These are phyloP conservation scores for Hygrocybe punicea DNA, from an alignment of 768 basidiomycete genomes.

Conservation along the genomic window DNA sequence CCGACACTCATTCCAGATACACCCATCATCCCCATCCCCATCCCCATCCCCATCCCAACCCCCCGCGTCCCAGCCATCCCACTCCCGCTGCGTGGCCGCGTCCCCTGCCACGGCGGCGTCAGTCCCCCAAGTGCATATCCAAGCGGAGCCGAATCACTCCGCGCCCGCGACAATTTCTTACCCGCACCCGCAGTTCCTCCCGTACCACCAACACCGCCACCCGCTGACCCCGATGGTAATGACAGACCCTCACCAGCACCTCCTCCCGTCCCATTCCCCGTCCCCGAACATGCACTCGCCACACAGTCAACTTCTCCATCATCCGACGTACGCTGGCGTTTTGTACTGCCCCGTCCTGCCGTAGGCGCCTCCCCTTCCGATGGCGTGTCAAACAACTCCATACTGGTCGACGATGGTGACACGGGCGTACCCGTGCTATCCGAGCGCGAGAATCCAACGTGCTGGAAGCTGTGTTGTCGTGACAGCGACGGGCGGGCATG, in stretches of 20 bases:
- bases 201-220: not conserved
- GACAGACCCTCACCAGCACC: not conserved
- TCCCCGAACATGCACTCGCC: constrained; percentile 12
- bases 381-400: constrained; percentile 46
- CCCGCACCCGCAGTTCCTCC: constrained; percentile 12
- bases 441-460: constrained; percentile 40
- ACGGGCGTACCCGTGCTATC: constrained; percentile 40
- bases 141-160: constrained; percentile 67
- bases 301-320: constrained; percentile 26
- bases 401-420: constrained; percentile 40
- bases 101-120: constrained; percentile 20
- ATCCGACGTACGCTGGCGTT: constrained; percentile 54
- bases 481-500: constrained; percentile 44
- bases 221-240: not conserved
- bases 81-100: constrained; percentile 50
- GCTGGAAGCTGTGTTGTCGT: constrained; percentile 60
- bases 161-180: constrained; percentile 52
- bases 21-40: constrained; percentile 35
- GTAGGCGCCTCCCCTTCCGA: constrained; percentile 8
- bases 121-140: constrained; percentile 44
- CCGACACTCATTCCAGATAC: constrained; percentile 34
- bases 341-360: constrained; percentile 25
- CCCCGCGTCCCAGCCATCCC: constrained; percentile 35
- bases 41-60: constrained; percentile 8
- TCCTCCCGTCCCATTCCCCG: not conserved